These are phyloP conservation scores for Solanum chaucha DNA, from an alignment of 257 asterid species.

Conservation along the genomic window DNA sequence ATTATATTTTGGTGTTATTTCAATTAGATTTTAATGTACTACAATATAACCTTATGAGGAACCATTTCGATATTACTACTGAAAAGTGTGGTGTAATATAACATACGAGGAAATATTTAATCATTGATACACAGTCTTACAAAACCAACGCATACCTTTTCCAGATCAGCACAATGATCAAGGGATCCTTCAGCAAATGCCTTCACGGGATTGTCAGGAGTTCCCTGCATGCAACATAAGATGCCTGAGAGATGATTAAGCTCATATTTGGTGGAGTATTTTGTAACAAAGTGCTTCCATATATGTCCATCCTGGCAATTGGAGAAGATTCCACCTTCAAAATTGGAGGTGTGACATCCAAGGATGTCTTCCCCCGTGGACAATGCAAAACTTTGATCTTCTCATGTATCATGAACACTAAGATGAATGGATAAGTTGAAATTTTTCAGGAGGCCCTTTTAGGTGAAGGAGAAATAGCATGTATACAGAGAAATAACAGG, in stretches of 20 bases:
- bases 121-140: neutral
- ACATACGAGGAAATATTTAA: neutral
- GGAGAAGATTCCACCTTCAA: conserved; percentile 1
- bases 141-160: neutral
- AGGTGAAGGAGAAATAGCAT: neutral
- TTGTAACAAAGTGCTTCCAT: neutral
- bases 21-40: neutral
- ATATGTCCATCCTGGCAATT: conserved; percentile 9
- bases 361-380: conserved; percentile 8
- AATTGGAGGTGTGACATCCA: conserved; percentile 10
- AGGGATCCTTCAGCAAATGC: neutral
- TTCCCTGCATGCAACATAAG: conserved; percentile 3
- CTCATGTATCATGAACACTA: neutral
- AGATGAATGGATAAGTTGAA: neutral
- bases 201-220: conserved; percentile 1
- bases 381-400: neutral
- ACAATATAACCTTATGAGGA: neutral
- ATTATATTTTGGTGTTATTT: neutral
- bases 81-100: neutral
- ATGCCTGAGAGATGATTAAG: neutral
- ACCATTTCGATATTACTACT: neutral
- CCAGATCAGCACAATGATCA: neutral
- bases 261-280: neutral
- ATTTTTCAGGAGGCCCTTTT: neutral
- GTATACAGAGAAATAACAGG: neutral